Conservation (phyloP, 257 asterid species). For the Fraxinus americana region DNA sequence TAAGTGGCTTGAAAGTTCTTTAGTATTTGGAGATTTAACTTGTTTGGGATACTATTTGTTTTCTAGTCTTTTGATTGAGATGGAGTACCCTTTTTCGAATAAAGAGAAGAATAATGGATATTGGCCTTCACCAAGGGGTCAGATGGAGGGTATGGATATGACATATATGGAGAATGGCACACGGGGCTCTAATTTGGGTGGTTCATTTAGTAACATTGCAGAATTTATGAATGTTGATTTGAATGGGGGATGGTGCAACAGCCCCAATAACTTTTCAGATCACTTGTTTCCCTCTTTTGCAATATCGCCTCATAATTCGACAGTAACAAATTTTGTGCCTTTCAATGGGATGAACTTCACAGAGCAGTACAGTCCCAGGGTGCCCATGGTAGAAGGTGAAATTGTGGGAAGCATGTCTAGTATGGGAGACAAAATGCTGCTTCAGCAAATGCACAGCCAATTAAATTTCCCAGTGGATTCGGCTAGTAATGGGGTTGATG, state of each 20-base stretch:
- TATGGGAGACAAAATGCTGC: constrained; percentile 35
- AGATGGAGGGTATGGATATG: constrained; percentile 40
- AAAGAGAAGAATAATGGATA: constrained; percentile 33
- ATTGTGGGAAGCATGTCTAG: constrained; percentile 31
- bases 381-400: constrained; percentile 35
- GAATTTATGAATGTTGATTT: constrained; percentile 65
- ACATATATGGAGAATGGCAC: constrained; percentile 36
- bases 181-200: constrained; percentile 44
- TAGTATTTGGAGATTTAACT: constrained; percentile 6
- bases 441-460: constrained; percentile 39
- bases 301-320: constrained; percentile 42
- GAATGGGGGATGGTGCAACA: constrained; percentile 65
- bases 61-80: constrained; percentile 19
- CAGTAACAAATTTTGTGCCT: constrained; percentile 36
- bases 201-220: constrained; percentile 37
- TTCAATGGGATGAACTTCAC: constrained; percentile 51
- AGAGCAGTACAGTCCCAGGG: constrained; percentile 41
- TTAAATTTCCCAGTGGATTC: constrained; percentile 31
- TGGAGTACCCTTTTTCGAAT: constrained; percentile 49
- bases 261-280: constrained; percentile 53
- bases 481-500: constrained; percentile 37
- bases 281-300: constrained; percentile 59
- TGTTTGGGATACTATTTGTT: background rate
- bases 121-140: constrained; percentile 43
- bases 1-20: constrained; percentile 24